A percentile compares a stretch with the other conserved stretches of the same genome.
Conservation (phyloP, 164 flowering plant species). For the Litsea cubeba region DNA sequence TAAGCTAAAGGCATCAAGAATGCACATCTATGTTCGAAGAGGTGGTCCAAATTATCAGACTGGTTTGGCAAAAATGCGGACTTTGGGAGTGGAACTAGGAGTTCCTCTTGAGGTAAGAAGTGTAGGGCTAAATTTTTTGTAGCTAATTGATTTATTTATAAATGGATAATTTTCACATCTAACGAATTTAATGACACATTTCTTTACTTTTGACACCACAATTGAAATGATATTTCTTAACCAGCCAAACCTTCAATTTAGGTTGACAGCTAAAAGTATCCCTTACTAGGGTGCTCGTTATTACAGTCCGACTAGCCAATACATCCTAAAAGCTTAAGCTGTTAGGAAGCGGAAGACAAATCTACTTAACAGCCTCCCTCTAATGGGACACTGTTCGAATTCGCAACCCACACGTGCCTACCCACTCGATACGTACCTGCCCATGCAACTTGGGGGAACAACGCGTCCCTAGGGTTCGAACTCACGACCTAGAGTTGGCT, state of each 20-base stretch:
- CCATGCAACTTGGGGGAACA: too few species aligned
- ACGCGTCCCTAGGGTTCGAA: too few species aligned
- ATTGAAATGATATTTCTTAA: not conserved
- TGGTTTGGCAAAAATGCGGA: conserved; percentile 88
- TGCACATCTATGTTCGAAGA: conserved; percentile 86
- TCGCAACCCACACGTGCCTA: too few species aligned
- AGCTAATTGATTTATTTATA: not conserved
- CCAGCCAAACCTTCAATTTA: not conserved
- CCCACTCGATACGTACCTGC: too few species aligned
- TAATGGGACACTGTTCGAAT: too few species aligned
- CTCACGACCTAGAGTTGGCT: too few species aligned
- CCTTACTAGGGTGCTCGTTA: too few species aligned
- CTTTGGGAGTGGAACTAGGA: conserved; percentile 74
- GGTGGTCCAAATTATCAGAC: conserved; percentile 95
- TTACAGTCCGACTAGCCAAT: too few species aligned
- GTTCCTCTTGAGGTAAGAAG: conserved; percentile 75
- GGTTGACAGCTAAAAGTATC: too few species aligned
- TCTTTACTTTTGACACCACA: not conserved
- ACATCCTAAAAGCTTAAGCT: too few species aligned
- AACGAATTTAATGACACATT: not conserved
- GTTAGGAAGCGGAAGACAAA: too few species aligned
- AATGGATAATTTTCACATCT: not conserved
- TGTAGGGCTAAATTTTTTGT: not conserved
- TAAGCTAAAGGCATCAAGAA: conserved; percentile 78
- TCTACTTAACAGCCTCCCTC: too few species aligned